A percentile compares a stretch with the other conserved stretches of the same genome.
Conservation (phyloP, 805 yeast genomes). For the Barnettozyma sucrosica region DNA sequence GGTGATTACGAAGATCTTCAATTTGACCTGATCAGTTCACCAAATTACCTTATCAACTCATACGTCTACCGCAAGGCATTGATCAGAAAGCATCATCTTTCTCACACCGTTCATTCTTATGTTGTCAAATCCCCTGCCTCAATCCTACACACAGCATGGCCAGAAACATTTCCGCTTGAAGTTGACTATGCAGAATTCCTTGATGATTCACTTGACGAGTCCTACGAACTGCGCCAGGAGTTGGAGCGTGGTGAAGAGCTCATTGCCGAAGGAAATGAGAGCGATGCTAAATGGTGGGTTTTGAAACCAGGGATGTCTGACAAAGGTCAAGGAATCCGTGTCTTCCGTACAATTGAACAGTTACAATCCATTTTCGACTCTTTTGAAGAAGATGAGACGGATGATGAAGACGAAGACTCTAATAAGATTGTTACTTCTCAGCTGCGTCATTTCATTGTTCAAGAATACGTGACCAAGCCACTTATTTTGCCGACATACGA, state of each 20-base stretch:
- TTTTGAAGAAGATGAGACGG: constrained; percentile 70
- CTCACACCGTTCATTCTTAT: constrained; percentile 76
- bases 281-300: constrained; percentile 58
- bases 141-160: constrained; percentile 52
- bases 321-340: constrained; percentile 89
- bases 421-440: constrained; percentile 81
- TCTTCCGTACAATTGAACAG: constrained; percentile 73
- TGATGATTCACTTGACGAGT: constrained; percentile 90
- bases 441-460: constrained; percentile 85
- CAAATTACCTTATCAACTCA: constrained; percentile 61
- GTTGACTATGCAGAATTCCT: constrained; percentile 93
- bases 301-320: constrained; percentile 97
- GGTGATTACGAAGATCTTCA: constrained; percentile 89
- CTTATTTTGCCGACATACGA: constrained; percentile 55
- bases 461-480: constrained; percentile 70
- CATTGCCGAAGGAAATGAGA: neutral
- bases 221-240: constrained; percentile 80
- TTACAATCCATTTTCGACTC: constrained; percentile 79
- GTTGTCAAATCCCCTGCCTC: constrained; percentile 70
- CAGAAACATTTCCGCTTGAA: constrained; percentile 75
- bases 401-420: constrained; percentile 47
- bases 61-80: constrained; percentile 86
- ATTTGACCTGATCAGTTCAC: constrained; percentile 52
- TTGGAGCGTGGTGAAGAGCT: constrained; percentile 43
- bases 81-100: constrained; percentile 82